A percentile compares a stretch with the other conserved stretches of the same genome.
These are phyloP conservation scores for Scalesia atractyloides DNA, from an alignment of 129 eudicot genomes.

Conservation along the genomic window DNA sequence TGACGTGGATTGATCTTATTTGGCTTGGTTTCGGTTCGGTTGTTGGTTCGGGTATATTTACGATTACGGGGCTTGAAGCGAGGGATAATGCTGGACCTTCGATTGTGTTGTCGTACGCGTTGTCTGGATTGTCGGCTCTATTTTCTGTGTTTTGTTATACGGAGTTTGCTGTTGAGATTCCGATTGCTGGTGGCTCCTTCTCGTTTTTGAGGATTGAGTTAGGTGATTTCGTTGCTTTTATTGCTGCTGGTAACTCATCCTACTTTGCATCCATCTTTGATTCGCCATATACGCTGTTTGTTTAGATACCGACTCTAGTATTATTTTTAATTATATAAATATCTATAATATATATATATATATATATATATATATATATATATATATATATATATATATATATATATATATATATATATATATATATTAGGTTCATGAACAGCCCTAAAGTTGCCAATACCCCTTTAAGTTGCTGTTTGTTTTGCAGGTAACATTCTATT, in stretches of 20 bases:
- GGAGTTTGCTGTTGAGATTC: conserved; percentile 82
- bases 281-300: too few relatives aligned
- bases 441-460: not conserved
- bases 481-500: conserved; percentile 57
- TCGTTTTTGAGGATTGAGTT: conserved; percentile 70
- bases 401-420: too few relatives aligned
- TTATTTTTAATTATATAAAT: too few relatives aligned
- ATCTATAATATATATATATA: too few relatives aligned
- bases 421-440: too few relatives aligned
- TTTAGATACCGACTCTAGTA: too few relatives aligned
- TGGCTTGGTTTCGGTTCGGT: conserved; percentile 89
- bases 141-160: conserved; percentile 82
- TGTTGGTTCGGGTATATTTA: conserved; percentile 85
- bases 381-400: too few relatives aligned
- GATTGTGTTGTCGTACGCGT: conserved; percentile 61
- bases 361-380: too few relatives aligned
- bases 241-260: conserved; percentile 58
- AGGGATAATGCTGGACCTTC: conserved; percentile 74
- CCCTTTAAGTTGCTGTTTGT: not conserved
- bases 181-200: conserved; percentile 81
- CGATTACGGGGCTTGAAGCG: conserved; percentile 74
- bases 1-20: conserved; percentile 79
- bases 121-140: conserved; percentile 74
- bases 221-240: conserved; percentile 80
- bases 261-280: too few relatives aligned